Evolutionary conservation across 768 basidiomycete genomes (phyloP), one percentile per base, ranked within the genome.

Genomic region (Tricholoma sp.): DNA sequence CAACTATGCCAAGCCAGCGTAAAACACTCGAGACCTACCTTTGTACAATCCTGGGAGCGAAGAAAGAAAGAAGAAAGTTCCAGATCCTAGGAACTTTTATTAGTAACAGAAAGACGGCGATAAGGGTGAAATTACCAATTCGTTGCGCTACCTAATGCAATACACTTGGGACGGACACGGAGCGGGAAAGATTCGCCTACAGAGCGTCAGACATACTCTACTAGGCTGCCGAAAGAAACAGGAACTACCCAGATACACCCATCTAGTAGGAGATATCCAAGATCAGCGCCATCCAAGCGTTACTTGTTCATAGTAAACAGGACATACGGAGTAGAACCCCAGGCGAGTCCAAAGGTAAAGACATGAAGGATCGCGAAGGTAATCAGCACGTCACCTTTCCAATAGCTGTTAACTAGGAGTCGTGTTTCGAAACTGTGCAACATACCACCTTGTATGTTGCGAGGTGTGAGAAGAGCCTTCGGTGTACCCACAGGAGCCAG

Each of bases 361-460:
- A 91, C 86, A 52, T 91, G 88, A 24, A 90, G 69, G n/a, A 91
- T 80, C 0, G 86, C 89, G 62, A 91, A 90, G 0, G 88, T 79
- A 59, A 92, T 88, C 34, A 89, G 72, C 0, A 79, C 76, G 55
- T 86, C 80, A 44, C 88, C 86, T 77, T 57, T 28, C 15, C 4
- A 17, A 49, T 10, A 31, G 29, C 1, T 8, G 9, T 32, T 49
- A 17, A 2, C 32, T 32, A 17, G 4, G 32, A 32, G 7, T 5
- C n/a, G 7, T 32, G 6, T 45, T 11, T 29, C 29, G 45, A 15
- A 41, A 36, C 8, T 18, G n/a, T 42, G 10, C 5, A 18, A 52
- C 66, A 54, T 48, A 72, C 77, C 78, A 50, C 84, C 89, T 57
- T 68, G 66, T 61, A 71, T 82, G 65, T 90, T 86, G 9, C 77